Evolutionary conservation across 2,329 filamentous ascomycete species (phyloP).

Genomic region (Thermothelomyces thermophilus): DNA sequence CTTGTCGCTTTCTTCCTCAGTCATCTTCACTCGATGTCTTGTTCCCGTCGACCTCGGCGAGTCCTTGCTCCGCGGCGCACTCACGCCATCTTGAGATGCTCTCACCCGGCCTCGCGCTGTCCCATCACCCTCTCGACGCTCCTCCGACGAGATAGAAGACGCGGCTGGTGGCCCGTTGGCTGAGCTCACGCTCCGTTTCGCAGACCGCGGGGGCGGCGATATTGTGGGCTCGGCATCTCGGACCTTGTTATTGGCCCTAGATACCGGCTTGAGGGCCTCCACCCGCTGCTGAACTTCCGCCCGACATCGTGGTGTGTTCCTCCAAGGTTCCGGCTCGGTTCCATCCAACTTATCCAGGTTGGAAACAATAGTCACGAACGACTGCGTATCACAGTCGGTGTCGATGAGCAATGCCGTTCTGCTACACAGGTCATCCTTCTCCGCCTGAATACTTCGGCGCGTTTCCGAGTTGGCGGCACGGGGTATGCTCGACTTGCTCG

Average conservation of each 20-base stretch:
- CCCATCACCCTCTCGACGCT: not conserved
- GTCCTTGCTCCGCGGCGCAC: not conserved
- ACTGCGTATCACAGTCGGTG: slow-evolving; percentile 22
- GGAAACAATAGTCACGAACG: slow-evolving; percentile 19
- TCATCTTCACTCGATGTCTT: not conserved
- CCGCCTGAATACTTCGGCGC: not conserved
- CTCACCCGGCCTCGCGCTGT: not conserved
- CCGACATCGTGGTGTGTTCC: not conserved
- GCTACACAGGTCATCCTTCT: slow-evolving; percentile 22
- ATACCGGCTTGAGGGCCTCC: slow-evolving; percentile 5
- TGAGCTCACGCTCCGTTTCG: slow-evolving; percentile 10
- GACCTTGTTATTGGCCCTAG: not conserved
- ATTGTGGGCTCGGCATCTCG: slow-evolving; percentile 1
- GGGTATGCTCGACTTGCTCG: slow-evolving; percentile 23
- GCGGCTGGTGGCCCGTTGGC: not conserved
- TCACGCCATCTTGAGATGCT: not conserved
- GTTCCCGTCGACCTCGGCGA: not conserved
- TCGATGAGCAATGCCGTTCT: slow-evolving; percentile 23
- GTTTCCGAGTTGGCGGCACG: slow-evolving; percentile 10
- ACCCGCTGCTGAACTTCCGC: not conserved
- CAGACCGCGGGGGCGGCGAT: slow-evolving; percentile 20
- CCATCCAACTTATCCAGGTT: slow-evolving; percentile 16
- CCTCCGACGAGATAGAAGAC: not conserved
- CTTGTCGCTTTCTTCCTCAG: not conserved
- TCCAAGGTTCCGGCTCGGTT: not conserved